Conservation (phyloP, 139 green algal genomes). For the Chlamydomonas sp. region DNA sequence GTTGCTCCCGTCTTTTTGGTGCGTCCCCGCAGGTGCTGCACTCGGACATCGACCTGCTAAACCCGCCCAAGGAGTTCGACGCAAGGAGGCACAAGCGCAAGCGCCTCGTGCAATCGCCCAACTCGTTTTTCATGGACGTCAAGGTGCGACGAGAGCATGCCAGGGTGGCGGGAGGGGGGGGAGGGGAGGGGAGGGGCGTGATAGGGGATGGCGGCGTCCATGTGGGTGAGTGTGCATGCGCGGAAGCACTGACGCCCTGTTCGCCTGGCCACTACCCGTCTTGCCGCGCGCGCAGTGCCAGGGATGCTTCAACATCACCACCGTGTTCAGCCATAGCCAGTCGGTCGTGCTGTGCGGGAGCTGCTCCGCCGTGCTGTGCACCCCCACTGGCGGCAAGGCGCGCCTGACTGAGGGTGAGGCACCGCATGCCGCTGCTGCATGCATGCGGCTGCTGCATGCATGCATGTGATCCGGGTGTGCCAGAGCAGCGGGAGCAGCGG, state of each 20-base stretch:
- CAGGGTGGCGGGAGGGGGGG: no score
- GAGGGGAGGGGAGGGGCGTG: no score
- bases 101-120: slow-evolving; percentile 51
- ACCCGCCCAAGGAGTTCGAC: slow-evolving; percentile 90
- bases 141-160: no score
- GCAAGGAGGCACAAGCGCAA: slow-evolving; percentile 97
- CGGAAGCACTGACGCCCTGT: no score
- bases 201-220: no score
- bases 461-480: not conserved
- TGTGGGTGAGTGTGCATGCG: no score
- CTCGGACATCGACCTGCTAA: slow-evolving; percentile 72
- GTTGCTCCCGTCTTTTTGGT: no score
- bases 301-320: slow-evolving; percentile 96
- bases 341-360: slow-evolving; percentile 93
- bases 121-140: slow-evolving; percentile 49
- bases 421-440: no score
- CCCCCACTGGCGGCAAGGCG: slow-evolving; percentile 89
- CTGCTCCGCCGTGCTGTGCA: slow-evolving; percentile 94
- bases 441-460: not conserved
- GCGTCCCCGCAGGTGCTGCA: slow-evolving; percentile 15
- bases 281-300: no score
- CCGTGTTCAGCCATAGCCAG: slow-evolving; percentile 96
- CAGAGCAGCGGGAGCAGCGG: no score
- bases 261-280: no score
- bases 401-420: slow-evolving; percentile 84